Evolutionary conservation across 495 filamentous ascomycete genomes (phyloP).

Genomic region (Rhypophila decipiens): DNA sequence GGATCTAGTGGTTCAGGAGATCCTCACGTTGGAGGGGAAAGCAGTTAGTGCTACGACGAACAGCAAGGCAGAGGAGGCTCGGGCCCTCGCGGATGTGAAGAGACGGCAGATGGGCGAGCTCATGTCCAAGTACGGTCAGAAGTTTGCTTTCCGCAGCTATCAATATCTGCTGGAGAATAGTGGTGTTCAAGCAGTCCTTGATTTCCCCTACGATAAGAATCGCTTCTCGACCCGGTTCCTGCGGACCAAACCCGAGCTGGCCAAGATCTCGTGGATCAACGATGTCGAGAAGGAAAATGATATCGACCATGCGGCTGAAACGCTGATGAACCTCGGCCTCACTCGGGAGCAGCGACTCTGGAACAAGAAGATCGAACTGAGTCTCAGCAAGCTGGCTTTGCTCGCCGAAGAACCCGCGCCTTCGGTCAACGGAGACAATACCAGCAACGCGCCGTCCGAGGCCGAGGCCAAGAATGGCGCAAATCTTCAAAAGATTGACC

Average conservation of each 20-base stretch:
- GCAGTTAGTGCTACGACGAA: slow-evolving; percentile 12
- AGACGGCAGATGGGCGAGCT: slow-evolving; percentile 46
- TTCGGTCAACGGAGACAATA: slow-evolving; percentile 21
- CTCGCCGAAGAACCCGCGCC: slow-evolving; percentile 50
- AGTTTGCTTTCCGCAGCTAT: slow-evolving; percentile 77
- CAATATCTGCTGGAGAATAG: slow-evolving; percentile 61
- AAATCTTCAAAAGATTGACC: slow-evolving; percentile 45
- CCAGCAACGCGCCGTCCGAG: slow-evolving; percentile 26
- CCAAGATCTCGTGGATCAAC: slow-evolving; percentile 90
- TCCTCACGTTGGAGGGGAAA: slow-evolving; percentile 24
- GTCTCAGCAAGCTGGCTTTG: slow-evolving; percentile 73
- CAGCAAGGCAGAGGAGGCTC: slow-evolving; percentile 20
- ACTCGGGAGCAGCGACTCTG: slow-evolving; percentile 68
- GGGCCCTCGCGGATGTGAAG: slow-evolving; percentile 25
- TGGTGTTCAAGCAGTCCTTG: slow-evolving; percentile 60
- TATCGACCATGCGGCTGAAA: slow-evolving; percentile 61
- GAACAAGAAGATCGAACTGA: slow-evolving; percentile 87
- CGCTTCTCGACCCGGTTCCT: slow-evolving; percentile 68
- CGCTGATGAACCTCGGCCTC: slow-evolving; percentile 58
- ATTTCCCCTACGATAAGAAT: slow-evolving; percentile 55
- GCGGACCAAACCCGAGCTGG: slow-evolving; percentile 57
- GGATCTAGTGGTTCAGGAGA: slow-evolving; percentile 44
- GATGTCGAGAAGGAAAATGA: slow-evolving; percentile 69
- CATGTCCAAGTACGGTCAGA: slow-evolving; percentile 65
- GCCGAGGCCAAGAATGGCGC: slow-evolving; percentile 22